These are phyloP conservation scores for Fusarium secorum DNA, from an alignment of 2,329 filamentous ascomycete genomes.

Conservation along the genomic window DNA sequence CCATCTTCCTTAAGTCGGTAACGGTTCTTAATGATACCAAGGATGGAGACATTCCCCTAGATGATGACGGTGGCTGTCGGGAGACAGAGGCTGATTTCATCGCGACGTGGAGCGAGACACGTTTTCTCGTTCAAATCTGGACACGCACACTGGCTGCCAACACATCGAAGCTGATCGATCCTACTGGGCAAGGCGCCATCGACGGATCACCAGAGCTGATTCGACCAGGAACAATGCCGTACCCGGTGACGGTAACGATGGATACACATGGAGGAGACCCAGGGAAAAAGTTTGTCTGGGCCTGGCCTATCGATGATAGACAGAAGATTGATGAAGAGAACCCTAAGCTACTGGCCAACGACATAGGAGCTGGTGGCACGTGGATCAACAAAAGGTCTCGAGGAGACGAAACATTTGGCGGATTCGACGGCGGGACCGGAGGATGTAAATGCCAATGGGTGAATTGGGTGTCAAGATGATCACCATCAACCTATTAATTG, in stretches of 20 bases:
- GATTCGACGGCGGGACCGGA: slow-evolving; percentile 69
- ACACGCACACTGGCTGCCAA: slow-evolving; percentile 58
- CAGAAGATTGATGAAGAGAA: slow-evolving; percentile 55
- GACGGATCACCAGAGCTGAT: slow-evolving; percentile 44
- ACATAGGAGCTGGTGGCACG: slow-evolving; percentile 59
- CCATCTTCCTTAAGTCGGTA: slow-evolving; percentile 77
- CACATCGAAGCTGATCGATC: slow-evolving; percentile 50
- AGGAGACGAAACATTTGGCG: slow-evolving; percentile 59
- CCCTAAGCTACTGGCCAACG: slow-evolving; percentile 56
- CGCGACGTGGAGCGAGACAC: slow-evolving; percentile 66
- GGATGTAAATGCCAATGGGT: slow-evolving; percentile 70
- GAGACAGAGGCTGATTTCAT: slow-evolving; percentile 62
- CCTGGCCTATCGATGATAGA: slow-evolving; percentile 58
- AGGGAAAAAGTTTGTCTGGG: slow-evolving; percentile 61
- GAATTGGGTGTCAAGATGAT: slow-evolving; percentile 54
- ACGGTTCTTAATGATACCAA: slow-evolving; percentile 55
- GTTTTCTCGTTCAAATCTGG: slow-evolving; percentile 72
- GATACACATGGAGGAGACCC: slow-evolving; percentile 69
- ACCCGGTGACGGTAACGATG: slow-evolving; percentile 66
- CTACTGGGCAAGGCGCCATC: slow-evolving; percentile 42
- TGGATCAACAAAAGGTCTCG: slow-evolving; percentile 60
- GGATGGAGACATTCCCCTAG: slow-evolving; percentile 54
- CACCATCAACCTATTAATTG: slow-evolving; percentile 10
- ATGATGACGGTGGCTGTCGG: slow-evolving; percentile 63
- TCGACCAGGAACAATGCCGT: slow-evolving; percentile 68